These are phyloP conservation scores for Triticum monococcum DNA, from an alignment of 176 grass and related monocot species.

Conservation along the genomic window DNA sequence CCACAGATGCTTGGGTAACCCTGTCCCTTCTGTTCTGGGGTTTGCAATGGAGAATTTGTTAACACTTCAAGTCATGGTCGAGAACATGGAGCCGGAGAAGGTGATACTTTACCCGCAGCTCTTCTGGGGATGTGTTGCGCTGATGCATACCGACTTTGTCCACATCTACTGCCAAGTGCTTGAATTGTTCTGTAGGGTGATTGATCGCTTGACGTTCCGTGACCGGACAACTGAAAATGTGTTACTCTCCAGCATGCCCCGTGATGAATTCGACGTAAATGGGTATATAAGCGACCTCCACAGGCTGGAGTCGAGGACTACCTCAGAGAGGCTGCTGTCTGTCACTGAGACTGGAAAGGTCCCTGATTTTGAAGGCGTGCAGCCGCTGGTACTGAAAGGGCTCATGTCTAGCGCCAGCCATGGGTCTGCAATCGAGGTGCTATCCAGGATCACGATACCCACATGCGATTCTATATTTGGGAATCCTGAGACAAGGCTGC, in stretches of 20 bases:
- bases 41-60: constrained; percentile 94
- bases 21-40: constrained; percentile 76
- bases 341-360: constrained; percentile 75
- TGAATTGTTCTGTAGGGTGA: constrained; percentile 75
- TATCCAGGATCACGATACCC: constrained; percentile 89
- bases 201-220: constrained; percentile 78
- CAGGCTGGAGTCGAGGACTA: constrained; percentile 61
- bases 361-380: constrained; percentile 86
- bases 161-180: constrained; percentile 95
- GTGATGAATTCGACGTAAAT: constrained; percentile 82
- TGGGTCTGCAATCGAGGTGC: constrained; percentile 79
- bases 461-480: constrained; percentile 96
- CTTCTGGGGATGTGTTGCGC: constrained; percentile 95
- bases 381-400: constrained; percentile 92
- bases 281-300: constrained; percentile 66
- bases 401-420: constrained; percentile 91
- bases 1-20: constrained; percentile 93
- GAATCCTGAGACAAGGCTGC: constrained; percentile 79
- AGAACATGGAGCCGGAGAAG: constrained; percentile 95
- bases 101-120: constrained; percentile 99
- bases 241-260: constrained; percentile 86
- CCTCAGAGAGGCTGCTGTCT: constrained; percentile 56
- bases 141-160: constrained; percentile 98
- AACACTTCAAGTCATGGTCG: constrained; percentile 96
- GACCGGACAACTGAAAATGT: constrained; percentile 93